These are phyloP conservation scores for Gloeophyllum trabeum DNA, from an alignment of 768 basidiomycete genomes.

Conservation along the genomic window DNA sequence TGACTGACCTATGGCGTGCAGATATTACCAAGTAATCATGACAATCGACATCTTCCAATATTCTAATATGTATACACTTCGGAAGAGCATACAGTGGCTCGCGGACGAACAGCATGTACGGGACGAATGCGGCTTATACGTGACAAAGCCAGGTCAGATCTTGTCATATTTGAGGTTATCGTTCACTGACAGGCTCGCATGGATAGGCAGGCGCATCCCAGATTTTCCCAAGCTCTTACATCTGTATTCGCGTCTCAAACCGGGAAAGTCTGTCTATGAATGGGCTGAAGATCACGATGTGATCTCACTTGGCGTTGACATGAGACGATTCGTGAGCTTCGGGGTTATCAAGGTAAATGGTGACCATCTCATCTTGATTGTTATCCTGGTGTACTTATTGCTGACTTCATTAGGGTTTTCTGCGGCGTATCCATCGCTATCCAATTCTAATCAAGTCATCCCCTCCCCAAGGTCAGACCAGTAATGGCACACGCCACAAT, in stretches of 20 bases:
- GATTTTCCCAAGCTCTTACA: conserved; percentile 84
- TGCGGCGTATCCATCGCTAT: conserved; percentile 89
- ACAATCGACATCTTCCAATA: conserved; percentile 96
- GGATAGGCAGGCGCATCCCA: conserved; percentile 44
- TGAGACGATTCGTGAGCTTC: conserved; percentile 91
- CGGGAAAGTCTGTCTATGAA: conserved; percentile 72
- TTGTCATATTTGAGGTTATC: conserved; percentile 1
- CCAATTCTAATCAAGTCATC: conserved; percentile 57
- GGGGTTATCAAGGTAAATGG: conserved; percentile 87
- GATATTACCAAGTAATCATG: conserved; percentile 96
- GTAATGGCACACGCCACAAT: conserved; percentile 9
- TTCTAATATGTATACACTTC: conserved; percentile 93
- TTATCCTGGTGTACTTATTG: not conserved
- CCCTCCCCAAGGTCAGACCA: conserved; percentile 10
- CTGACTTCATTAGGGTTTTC: conserved; percentile 52
- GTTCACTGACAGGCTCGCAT: conserved; percentile 1
- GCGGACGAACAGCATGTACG: conserved; percentile 77
- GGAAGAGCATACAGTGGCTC: conserved; percentile 79
- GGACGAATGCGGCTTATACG: conserved; percentile 88
- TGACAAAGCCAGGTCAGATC: conserved; percentile 58
- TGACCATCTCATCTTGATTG: not conserved
- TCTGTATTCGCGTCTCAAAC: conserved; percentile 77
- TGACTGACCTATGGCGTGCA: conserved; percentile 24
- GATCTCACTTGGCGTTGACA: conserved; percentile 68
- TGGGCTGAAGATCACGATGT: conserved; percentile 82